Conservation (phyloP, 2,329 filamentous ascomycete species). For the Aspergillus caelatus region DNA sequence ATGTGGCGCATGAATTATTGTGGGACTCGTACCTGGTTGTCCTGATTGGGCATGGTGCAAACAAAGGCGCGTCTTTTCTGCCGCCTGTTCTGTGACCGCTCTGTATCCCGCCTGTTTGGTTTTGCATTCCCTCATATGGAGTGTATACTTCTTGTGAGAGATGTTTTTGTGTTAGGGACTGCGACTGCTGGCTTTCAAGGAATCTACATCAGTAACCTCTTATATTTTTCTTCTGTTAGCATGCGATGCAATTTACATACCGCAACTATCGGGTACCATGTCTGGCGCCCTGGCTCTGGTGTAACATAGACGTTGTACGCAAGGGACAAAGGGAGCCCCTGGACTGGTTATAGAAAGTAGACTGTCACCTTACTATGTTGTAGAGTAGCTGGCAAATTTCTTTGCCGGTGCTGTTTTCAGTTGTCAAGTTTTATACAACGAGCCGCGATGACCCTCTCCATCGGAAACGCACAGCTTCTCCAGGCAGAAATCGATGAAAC, state of each 20-base stretch:
- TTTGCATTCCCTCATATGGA: neutral
- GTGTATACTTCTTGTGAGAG: neutral
- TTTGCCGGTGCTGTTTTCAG: neutral
- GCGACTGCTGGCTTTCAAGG: neutral
- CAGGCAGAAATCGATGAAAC: neutral
- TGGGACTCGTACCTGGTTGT: neutral
- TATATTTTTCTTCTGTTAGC: neutral
- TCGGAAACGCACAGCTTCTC: neutral
- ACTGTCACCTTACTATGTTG: neutral
- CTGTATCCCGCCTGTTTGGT: neutral
- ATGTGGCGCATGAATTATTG: neutral
- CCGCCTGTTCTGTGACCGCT: neutral
- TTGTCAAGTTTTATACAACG: neutral
- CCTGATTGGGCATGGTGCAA: neutral
- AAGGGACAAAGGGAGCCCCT: neutral
- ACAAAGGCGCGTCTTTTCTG: neutral
- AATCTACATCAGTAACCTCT: neutral
- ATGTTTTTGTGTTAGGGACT: neutral
- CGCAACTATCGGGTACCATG: neutral
- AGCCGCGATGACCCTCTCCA: neutral
- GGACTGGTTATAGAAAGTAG: neutral
- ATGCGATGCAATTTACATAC: neutral
- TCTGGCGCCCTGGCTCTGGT: neutral
- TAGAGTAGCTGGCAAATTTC: neutral
- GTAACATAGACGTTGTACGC: neutral